Evolutionary conservation across 768 basidiomycete genomes (phyloP), one percentile per base, ranked within the genome.

Genomic region (Wakefieldia striispora): DNA sequence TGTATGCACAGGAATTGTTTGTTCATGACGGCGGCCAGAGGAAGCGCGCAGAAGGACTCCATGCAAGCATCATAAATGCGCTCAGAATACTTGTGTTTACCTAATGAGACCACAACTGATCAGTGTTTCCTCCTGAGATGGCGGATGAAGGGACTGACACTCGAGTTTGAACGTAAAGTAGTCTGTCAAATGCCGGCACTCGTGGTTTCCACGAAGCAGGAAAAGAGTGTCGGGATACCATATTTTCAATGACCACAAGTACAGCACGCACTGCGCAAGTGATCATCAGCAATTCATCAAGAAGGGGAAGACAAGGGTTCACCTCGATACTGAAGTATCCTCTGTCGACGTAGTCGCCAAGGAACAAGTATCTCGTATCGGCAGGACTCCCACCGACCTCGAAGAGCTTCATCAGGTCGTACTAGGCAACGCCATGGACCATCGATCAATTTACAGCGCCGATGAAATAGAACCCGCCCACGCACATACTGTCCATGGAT

Each of bases 81-180:
- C 59, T 97, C 95, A 8, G 92, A 93, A 71, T 99, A 99, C 74
- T 98, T 98, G 76, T 98, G 97, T 72, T 95, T 95, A 77, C 94
- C 93, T 97, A 63, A 47, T 44, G 45, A 5, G 12, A 6, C n/a
- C 26, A 26, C 17, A 21, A 26, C 24, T 12, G 26, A 39, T 54
- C 3, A 61, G 47, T 51, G 45, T 50, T 48, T 42, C 6, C 21
- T 20, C 12, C 33, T 27, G 17, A 27, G 16, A 42, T 1, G 20
- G 54, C n/a, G 41, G 35, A 9, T 26, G 50, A 16, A 35, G 48
- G 37, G 36, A 72, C 91, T 63, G 64, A 93, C 95, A 97, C 76
- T 97, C 95, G 23, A 97, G 85, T 71, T 97, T 98, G 80, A 98
- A 98, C 31, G 95, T 98, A 66, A 97, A 98, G 70, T 98, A 97